Conservation (phyloP, 768 basidiomycete genomes). For the Phanerodontia chrysosporium region DNA sequence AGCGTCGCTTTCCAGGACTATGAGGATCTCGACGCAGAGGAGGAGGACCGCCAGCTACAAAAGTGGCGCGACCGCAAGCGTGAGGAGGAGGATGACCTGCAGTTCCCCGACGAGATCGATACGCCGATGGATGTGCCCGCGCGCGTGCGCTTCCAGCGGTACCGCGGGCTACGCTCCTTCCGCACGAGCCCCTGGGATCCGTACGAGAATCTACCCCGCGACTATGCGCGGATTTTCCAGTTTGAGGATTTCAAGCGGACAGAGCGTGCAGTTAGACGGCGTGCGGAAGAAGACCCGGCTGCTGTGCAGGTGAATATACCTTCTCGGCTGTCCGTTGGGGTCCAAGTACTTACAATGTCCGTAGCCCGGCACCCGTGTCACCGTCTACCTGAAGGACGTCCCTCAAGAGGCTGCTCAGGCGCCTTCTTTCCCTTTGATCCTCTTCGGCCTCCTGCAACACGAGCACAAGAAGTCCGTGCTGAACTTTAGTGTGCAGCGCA, state of each 20-base stretch:
- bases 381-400: slow-evolving; percentile 70
- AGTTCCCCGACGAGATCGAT: slow-evolving; percentile 96
- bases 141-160: slow-evolving; percentile 81
- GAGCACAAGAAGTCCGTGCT: slow-evolving; percentile 94
- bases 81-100: slow-evolving; percentile 75
- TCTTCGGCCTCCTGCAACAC: slow-evolving; percentile 86
- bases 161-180: slow-evolving; percentile 87
- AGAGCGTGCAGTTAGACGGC: slow-evolving; percentile 61
- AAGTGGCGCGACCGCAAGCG: slow-evolving; percentile 66
- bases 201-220: slow-evolving; percentile 89
- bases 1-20: slow-evolving; percentile 50
- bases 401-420: slow-evolving; percentile 50
- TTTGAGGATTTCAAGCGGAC: slow-evolving; percentile 94
- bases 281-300: slow-evolving; percentile 56
- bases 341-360: not conserved
- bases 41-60: slow-evolving; percentile 81
- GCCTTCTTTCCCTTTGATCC: slow-evolving; percentile 46
- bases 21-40: slow-evolving; percentile 69
- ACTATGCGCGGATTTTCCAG: slow-evolving; percentile 94
- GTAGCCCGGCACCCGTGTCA: slow-evolving; percentile 81
- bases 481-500: slow-evolving; percentile 90
- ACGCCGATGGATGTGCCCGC: slow-evolving; percentile 86
- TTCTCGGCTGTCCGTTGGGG: not conserved
- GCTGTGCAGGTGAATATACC: slow-evolving; percentile 71
- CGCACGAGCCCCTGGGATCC: slow-evolving; percentile 97